Evolutionary conservation across 768 basidiomycete genomes (phyloP).

Genomic region (Pisolithus microcarpus): DNA sequence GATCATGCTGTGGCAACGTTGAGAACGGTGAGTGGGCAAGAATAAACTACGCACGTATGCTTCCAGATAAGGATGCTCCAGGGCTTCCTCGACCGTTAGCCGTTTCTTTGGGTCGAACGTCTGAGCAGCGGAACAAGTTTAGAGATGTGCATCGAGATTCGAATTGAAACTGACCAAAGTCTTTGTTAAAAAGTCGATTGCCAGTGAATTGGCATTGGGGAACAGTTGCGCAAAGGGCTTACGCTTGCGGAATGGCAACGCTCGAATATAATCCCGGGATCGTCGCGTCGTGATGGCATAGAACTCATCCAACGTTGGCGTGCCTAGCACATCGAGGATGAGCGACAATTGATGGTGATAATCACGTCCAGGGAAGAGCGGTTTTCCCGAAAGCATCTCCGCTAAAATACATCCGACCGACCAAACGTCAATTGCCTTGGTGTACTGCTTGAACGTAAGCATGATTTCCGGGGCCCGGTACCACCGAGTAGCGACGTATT

Average conservation of each 20-base stretch:
- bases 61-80: conserved; percentile 92
- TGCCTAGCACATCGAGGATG: conserved; percentile 95
- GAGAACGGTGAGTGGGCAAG: conserved; percentile 3
- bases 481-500: conserved; percentile 98
- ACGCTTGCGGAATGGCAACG: conserved; percentile 87
- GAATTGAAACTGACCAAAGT: conserved; percentile 50
- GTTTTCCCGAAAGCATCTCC: conserved; percentile 96
- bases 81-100: conserved; percentile 87
- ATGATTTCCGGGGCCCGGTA: conserved; percentile 99
- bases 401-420: conserved; percentile 85
- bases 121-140: conserved; percentile 28
- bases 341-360: conserved; percentile 95
- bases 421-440: conserved; percentile 91
- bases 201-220: conserved; percentile 83
- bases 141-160: neutral
- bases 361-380: conserved; percentile 93
- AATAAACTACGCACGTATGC: conserved; percentile 59
- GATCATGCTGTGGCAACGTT: conserved; percentile 60
- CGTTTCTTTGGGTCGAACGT: conserved; percentile 98
- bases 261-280: conserved; percentile 92
- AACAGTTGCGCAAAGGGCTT: conserved; percentile 78
- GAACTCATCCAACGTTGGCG: conserved; percentile 95
- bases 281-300: conserved; percentile 91
- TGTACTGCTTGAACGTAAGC: conserved; percentile 98
- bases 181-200: conserved; percentile 71